Percentiles rank a stretch among this genome's conserved stretches.
Conservation (phyloP, 176 grass and related monocot species). For the Juncus inflexus region DNA sequence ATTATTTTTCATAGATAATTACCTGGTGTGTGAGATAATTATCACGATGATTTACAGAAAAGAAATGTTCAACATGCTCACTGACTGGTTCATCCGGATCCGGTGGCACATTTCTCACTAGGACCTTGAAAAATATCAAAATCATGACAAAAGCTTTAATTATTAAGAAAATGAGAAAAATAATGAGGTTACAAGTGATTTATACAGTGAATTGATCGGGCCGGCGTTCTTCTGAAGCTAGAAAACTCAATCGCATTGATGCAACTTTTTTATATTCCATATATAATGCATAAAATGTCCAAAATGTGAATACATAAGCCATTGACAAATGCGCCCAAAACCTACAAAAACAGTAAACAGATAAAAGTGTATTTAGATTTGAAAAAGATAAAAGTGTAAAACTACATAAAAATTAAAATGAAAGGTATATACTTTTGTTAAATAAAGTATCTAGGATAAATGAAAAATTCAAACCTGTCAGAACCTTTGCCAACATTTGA, state of each 20-base stretch:
- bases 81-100: conserved; percentile 90
- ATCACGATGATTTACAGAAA: conserved; percentile 93
- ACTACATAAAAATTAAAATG: conserved; percentile 6
- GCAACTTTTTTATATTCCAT: conserved; percentile 80
- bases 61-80: conserved; percentile 97
- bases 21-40: conserved; percentile 94
- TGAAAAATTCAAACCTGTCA: conserved; percentile 44
- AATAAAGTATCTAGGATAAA: not conserved
- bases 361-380: conserved; percentile 17
- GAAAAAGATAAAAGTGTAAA: not conserved
- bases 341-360: conserved; percentile 36
- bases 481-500: conserved; percentile 88
- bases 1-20: conserved; percentile 22
- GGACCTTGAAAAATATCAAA: conserved; percentile 48
- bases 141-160: not conserved
- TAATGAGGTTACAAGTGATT: conserved; percentile 27
- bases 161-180: not conserved
- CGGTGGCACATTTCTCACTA: conserved; percentile 86
- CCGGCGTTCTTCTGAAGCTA: conserved; percentile 75
- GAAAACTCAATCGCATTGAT: conserved; percentile 84
- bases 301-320: conserved; percentile 77
- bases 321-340: conserved; percentile 79
- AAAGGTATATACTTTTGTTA: not conserved
- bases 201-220: conserved; percentile 84
- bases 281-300: conserved; percentile 70